Base-by-base conservation (phyloP, 805 yeast genomes). In the Diddensiella santjacobensis region DNA sequence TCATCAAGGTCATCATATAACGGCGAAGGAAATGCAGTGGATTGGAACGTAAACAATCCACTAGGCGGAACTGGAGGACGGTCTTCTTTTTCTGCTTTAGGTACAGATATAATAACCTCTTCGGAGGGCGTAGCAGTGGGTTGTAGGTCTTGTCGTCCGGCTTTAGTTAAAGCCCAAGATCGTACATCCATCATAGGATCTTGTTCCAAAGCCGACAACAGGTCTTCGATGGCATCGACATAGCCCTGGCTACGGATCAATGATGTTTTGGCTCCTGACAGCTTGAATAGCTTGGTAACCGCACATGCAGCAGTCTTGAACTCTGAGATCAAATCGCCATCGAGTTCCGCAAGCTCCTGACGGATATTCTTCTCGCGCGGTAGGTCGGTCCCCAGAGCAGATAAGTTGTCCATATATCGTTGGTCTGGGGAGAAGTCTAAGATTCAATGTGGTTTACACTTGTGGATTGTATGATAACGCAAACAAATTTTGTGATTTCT, bases 281-380 rank as follows among this genome's bases (percentile, higher is more conserved):
- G 52, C 41, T 59, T 60, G 52, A 58, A 60, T 30, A 60, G 55
- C 54, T 57, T 56, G 11, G 64, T 58, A 20, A 60, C 61, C 3
- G 62, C 54, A 33, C 50, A 48, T 13, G 64, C 64, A 4, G 64
- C 64, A 26, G 52, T 49, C 31, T 58, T 58, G 44, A 60, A 60
- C 49, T 60, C 64, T 13, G 39, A 36, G 13, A 54, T 35, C 20
- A 58, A 49, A 24, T 46, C 40, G 15, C 41, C 40, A 40, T 58
- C 60, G 40, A 52, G 48, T 15, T 53, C 57, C n/a, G 54, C 47
- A 10, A 53, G 42, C 48, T 53, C 53, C 33, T 51, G 50, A 19
- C 50, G 42, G 4, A 44, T 37, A 15, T 42, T 42, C 31, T 26
- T 26, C 11, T 55, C 49, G 36, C 54, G 44, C 3, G 58, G 58